Base-by-base conservation (phyloP, 495 filamentous ascomycete genomes). In the Daldinia decipiens region DNA sequence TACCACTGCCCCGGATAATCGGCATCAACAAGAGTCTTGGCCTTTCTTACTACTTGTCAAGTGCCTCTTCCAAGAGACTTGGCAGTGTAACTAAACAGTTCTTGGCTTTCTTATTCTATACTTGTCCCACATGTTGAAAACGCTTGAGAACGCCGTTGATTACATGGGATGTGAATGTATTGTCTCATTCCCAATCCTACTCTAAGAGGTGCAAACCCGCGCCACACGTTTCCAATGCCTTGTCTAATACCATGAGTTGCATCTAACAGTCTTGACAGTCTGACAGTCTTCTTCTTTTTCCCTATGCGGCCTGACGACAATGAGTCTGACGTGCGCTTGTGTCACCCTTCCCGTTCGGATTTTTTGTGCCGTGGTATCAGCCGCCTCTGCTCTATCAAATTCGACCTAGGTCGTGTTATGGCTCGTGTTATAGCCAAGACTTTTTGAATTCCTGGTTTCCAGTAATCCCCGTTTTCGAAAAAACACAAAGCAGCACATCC, bases 1-100 rank as follows among this genome's bases (percentile, higher is more conserved):
- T 31, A 59, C 55, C 61, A 52, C 53, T 68, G 53, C 61, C 70
- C 70, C 70, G 70, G 70, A 73, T 73, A 73, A 69, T 73, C 70
- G 70, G 70, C 70, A 73, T 62, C 27, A 57, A 45, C 26, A 51
- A 65, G 24, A 26, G 38, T 47, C 56, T 54, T 70, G 31, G 39
- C 34, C 12, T 40, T 55, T 51, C 24, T 54, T 72, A 45, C 64
- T 31, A 64, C 54, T 68, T 56, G 65, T 68, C 70, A 65, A 47
- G 60, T 55, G 59, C 34, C 21, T 50, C 56, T 61, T 36, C 61
- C 65, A 65, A 73, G 57, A 54, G 39, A 17, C 70, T 73, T 73
- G 70, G 70, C 70, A 58, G 31, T 72, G 70, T 32, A 65, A 68
- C 70, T 13, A 52, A 19, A 13, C 54, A 72, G 64, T 40, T 47